Evolutionary conservation across 1,139 yeast species (phyloP).

Genomic region (Debaryomycetaceae sp.): DNA sequence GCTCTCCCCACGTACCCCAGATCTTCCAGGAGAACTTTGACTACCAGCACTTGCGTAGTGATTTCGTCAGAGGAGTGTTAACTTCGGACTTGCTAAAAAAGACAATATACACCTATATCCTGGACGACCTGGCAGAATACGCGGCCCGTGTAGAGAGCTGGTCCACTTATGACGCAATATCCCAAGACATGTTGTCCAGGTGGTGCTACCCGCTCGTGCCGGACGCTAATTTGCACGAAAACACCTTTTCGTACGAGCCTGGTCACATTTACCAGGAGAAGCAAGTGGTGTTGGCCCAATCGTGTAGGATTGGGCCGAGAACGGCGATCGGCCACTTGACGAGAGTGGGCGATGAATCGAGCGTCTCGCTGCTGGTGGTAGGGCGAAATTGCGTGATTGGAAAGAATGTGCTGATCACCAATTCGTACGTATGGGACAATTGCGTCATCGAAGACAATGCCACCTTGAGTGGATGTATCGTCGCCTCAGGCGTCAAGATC

Average conservation of each 20-base stretch:
- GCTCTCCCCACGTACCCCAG: constrained; percentile 91
- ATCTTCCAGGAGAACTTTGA: constrained; percentile 94
- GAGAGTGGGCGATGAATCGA: constrained; percentile 48
- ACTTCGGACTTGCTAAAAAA: constrained; percentile 86
- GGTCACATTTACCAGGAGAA: constrained; percentile 81
- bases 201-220: constrained; percentile 92
- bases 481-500: constrained; percentile 54
- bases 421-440: constrained; percentile 83
- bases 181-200: constrained; percentile 84
- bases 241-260: constrained; percentile 67
- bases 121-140: constrained; percentile 52
- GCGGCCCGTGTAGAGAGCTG: constrained; percentile 93
- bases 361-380: constrained; percentile 56
- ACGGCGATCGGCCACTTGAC: constrained; percentile 73
- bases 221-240: constrained; percentile 67
- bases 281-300: constrained; percentile 79
- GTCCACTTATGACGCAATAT: constrained; percentile 84
- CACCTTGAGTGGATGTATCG: constrained; percentile 47
- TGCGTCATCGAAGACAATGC: constrained; percentile 60
- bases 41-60: constrained; percentile 75
- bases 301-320: constrained; percentile 70
- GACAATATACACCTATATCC: constrained; percentile 78
- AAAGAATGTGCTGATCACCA: constrained; percentile 53
- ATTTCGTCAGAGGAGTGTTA: constrained; percentile 83
- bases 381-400: constrained; percentile 86